Conservation (phyloP, 305 asterid species). For the Rubia balearica region DNA sequence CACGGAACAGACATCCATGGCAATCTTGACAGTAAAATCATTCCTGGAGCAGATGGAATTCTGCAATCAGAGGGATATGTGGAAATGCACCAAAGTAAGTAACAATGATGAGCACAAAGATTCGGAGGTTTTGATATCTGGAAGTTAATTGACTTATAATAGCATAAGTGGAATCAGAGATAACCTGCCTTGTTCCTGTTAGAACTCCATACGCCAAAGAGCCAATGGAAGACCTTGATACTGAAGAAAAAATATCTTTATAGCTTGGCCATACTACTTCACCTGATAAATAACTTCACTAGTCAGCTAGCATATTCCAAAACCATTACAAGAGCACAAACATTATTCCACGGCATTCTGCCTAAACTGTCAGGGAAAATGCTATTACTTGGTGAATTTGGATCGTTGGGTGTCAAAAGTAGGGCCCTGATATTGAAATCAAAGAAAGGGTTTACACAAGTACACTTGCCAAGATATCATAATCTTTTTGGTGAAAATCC, state of each 20-base stretch:
- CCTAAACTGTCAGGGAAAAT: background rate
- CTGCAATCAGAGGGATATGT: conserved; percentile 30
- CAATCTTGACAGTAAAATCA: conserved; percentile 42
- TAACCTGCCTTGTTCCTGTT: conserved; percentile 58
- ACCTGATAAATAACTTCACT: conserved; percentile 41
- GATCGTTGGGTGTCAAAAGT: background rate
- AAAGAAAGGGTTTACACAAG: background rate
- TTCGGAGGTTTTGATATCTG: background rate
- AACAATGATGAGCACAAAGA: background rate
- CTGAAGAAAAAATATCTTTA: conserved; percentile 33
- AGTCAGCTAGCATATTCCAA: conserved; percentile 11
- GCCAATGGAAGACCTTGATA: conserved; percentile 53
- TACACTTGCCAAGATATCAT: background rate
- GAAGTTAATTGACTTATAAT: background rate
- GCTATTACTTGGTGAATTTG: background rate
- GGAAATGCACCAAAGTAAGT: conserved; percentile 11
- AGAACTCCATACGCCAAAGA: conserved; percentile 72
- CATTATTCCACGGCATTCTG: background rate
- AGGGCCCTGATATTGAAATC: background rate
- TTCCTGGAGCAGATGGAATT: conserved; percentile 36
- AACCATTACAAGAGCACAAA: conserved; percentile 6
- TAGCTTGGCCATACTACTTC: conserved; percentile 64
- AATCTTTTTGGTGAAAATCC: background rate
- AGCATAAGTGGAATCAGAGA: conserved; percentile 8
- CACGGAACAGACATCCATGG: conserved; percentile 69